Evolutionary conservation across 345 rosid species (phyloP), one percentile per base, ranked within the genome.

Genomic region (Cardiospermum halicacabum): DNA sequence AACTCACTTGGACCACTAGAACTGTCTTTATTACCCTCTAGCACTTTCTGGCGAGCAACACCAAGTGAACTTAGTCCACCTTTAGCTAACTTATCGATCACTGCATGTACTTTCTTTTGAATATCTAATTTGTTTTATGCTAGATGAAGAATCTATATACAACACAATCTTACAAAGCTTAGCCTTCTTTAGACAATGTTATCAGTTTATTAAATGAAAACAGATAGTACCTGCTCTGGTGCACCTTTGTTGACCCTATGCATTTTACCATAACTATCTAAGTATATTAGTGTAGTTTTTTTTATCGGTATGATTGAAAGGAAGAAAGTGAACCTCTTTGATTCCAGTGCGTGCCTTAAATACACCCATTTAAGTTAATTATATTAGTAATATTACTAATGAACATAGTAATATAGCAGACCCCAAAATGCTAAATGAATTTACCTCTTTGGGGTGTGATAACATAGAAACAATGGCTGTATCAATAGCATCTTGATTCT

Each of bases 1-100:
- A 85, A 85, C 21, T 88, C 82, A 91, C 91, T 85, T 8, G 89
- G 89, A 42, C 80, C 80, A 71, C 95, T 87, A 27, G 76, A 75
- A 30, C 82, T 81, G 60, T 81, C 87, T 58, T 79, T 81, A 70
- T 56, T 73, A 26, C 82, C 75, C 31, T 77, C 81, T 57, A 84
- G 83, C 37, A 81, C 85, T 75, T 69, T 67, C 94, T 80, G 88
- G 36, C 72, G 65, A 21, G 89, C 85, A 36, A 87, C 76, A 12
- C 71, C 91, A 62, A 85, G 87, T 3, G 91, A 88, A 67, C 91
- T 77, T 56, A 85, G 76, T 18, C 91, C 87, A 9, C 89, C 75
- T 55, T 83, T 81, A 43, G 87, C 89, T 54, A 85, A 88, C 56
- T 80, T 83, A 18, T 72, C 84, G 34, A 88, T 81, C 25, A 75